Evolutionary conservation across 1,284 basidiomycete genomes (phyloP), one percentile per base, ranked within the genome.

Genomic region (Ustanciosporium gigantosporum): DNA sequence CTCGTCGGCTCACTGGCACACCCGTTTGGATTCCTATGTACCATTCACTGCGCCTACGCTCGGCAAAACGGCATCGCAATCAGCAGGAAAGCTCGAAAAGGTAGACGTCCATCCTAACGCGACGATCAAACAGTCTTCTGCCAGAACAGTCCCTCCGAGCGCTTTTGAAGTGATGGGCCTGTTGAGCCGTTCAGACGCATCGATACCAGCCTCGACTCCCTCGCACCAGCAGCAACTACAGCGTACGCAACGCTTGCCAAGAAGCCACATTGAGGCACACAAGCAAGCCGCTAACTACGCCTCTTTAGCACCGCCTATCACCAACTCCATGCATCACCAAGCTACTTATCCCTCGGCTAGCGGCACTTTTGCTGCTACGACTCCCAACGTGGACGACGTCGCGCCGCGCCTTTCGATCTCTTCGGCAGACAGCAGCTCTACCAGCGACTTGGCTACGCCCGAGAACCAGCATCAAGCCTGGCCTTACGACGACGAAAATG

Each of bases 361-460:
- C 32, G 17, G 14, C 9, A 11, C 9, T 35, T 11, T 9, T 19
- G 17, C 11, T 19, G 9, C 32, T 19, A 11, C 32, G 32, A 9
- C 17, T 19, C 20, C 17, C 9, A 11, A 35, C 32, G 17, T 11
- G 32, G 9, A 8, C 17, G 17, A 8, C 11, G 17, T 19, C 32
- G 9, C 32, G 9, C 67, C 65, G 4, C 56, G 67, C 7, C 46
- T 70, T 2, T 70, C 67, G 32, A 68, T 57, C 43, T 70, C 66
- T 3, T 70, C 67, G 9, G 44, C 43, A 11, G 60, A 50, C 27
- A 68, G 65, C 44, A 59, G 47, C 13, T 47, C 42, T n/a, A 47
- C 45, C 21, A 55, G 49, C 48, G 68, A 70, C 36, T 42, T 70
- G 11, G 31, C 43, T 0, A 70, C 66, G 5, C 68, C 68, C 5